Evolutionary conservation across 176 grass and related monocot genomes (phyloP).

Genomic region (Oryza brachyantha): DNA sequence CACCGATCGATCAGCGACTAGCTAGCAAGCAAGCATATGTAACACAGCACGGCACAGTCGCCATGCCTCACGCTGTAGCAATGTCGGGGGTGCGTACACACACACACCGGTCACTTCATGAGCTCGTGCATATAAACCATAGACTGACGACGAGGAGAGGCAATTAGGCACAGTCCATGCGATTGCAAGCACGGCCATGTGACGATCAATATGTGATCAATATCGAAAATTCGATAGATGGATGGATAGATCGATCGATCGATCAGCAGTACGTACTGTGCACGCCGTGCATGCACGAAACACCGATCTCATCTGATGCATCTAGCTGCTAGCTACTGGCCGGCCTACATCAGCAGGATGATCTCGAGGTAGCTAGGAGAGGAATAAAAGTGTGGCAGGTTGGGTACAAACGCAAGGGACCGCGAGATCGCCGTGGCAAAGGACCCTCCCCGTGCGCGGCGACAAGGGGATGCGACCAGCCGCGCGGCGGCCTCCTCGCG

Average conservation of each 20-base stretch:
- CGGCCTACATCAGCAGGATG: too few relatives aligned
- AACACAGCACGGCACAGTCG: neutral
- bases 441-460: constrained; percentile 18
- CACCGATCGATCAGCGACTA: neutral
- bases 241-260: neutral
- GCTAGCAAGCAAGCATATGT: neutral
- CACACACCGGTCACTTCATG: neutral
- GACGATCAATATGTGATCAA: too few relatives aligned
- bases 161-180: neutral
- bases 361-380: too few relatives aligned
- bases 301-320: neutral
- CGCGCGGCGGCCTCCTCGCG: neutral
- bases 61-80: neutral
- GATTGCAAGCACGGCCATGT: too few relatives aligned
- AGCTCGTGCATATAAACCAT: too few relatives aligned
- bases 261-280: neutral
- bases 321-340: neutral
- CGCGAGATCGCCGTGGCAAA: constrained; percentile 13
- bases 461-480: constrained; percentile 36
- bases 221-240: too few relatives aligned
- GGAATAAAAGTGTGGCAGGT: constrained; percentile 39
- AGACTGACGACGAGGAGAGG: too few relatives aligned
- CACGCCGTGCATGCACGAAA: neutral
- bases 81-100: neutral
- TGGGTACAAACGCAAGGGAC: constrained; percentile 48